Evolutionary conservation across 73 alveolate species (phyloP).

Genomic region (Symbiodinium natans): DNA sequence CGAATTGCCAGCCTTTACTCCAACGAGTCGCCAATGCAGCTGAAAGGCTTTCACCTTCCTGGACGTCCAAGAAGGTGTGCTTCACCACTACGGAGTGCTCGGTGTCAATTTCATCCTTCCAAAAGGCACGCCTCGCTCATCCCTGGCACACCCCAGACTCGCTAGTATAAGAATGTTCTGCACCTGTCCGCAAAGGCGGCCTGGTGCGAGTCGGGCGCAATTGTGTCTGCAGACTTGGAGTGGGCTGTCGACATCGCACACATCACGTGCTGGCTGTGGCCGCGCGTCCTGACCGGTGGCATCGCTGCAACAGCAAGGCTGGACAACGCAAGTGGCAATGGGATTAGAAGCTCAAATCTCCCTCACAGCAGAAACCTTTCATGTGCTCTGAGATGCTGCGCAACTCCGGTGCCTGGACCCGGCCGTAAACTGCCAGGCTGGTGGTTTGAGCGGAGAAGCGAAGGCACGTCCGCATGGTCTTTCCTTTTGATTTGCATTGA

Average conservation of each 20-base stretch:
- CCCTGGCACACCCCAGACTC: too few relatives aligned
- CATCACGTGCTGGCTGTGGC: not conserved
- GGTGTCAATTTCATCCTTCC: not conserved
- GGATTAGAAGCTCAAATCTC: too few relatives aligned
- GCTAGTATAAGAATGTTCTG: too few relatives aligned
- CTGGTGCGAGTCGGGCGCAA: not conserved
- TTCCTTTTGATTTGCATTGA: not conserved
- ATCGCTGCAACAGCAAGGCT: too few relatives aligned
- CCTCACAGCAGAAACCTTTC: too few relatives aligned
- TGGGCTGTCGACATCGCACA: not conserved
- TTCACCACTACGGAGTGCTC: constrained; percentile 36
- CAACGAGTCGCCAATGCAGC: not conserved
- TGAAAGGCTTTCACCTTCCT: constrained; percentile 32
- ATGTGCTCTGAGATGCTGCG: too few relatives aligned
- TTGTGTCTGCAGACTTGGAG: not conserved
- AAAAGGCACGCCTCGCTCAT: too few relatives aligned
- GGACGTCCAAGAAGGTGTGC: constrained; percentile 68
- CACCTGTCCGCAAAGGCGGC: too few relatives aligned
- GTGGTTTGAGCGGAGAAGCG: not conserved
- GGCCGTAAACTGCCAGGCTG: not conserved
- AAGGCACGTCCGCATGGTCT: not conserved
- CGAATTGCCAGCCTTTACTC: too few relatives aligned
- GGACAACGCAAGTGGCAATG: too few relatives aligned
- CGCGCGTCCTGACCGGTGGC: not conserved
- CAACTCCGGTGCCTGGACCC: constrained; percentile 32